Evolutionary conservation across 805 yeast genomes (phyloP).

Genomic region (Osmozyma mogii): DNA sequence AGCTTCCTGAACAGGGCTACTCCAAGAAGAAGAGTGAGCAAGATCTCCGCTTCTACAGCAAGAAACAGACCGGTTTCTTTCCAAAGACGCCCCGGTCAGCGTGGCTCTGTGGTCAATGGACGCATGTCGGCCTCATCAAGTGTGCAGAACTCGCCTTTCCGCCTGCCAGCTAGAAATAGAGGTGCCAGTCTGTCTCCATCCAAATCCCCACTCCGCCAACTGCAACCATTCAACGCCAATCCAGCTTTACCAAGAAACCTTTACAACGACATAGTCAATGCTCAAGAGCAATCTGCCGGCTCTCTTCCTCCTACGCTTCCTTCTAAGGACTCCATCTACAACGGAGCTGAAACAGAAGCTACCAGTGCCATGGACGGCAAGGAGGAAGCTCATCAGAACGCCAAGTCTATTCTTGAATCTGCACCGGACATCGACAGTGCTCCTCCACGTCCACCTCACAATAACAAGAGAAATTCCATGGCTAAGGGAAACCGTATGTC

Average conservation of each 20-base stretch:
- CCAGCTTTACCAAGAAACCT: conserved; percentile 35
- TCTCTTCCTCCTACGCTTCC: conserved; percentile 36
- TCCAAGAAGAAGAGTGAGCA: conserved; percentile 21
- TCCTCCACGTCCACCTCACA: conserved; percentile 15
- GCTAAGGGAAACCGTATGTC: conserved; percentile 18
- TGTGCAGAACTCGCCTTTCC: conserved; percentile 25
- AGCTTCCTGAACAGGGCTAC: conserved; percentile 9
- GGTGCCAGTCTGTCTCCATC: conserved; percentile 9
- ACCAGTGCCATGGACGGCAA: conserved; percentile 4
- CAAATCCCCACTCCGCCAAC: conserved; percentile 17
- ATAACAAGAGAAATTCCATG: conserved; percentile 20
- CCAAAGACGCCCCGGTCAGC: conserved; percentile 28
- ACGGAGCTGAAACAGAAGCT: conserved; percentile 7
- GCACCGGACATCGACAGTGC: conserved; percentile 26
- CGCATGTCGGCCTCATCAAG: conserved; percentile 24
- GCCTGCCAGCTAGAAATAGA: conserved; percentile 11
- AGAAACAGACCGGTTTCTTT: conserved; percentile 33
- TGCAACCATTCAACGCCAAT: conserved; percentile 10
- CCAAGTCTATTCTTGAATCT: conserved; percentile 12
- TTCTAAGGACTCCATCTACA: conserved; percentile 26
- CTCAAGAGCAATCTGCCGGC: conserved; percentile 19
- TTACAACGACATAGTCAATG: conserved; percentile 34
- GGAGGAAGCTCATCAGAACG: conserved; percentile 12
- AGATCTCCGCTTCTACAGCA: conserved; percentile 26
- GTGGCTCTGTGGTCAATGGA: conserved; percentile 13